phyloP scores from a whole-genome alignment of 192 early-diverging fungal genomes.

The Chytriomyces sp. region DNA sequence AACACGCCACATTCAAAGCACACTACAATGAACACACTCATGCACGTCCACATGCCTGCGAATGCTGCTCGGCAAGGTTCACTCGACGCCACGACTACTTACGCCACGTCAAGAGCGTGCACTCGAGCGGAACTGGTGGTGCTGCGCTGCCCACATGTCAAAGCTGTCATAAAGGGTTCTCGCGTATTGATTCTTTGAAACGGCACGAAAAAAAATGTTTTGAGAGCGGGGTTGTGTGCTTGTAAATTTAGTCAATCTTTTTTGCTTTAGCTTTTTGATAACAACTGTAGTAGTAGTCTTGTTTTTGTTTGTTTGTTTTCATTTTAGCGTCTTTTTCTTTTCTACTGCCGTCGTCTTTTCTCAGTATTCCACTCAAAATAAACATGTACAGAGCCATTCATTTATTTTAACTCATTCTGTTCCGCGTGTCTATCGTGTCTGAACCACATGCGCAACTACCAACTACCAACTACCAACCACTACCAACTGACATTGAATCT shows the following conservation, averaged over 20 bases:
- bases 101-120: slow-evolving; percentile 21
- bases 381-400: background rate
- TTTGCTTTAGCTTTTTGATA: background rate
- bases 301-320: background rate
- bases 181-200: slow-evolving; percentile 9
- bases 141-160: background rate
- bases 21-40: background rate
- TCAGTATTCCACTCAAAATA: background rate
- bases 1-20: background rate
- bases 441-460: background rate
- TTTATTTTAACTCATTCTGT: background rate
- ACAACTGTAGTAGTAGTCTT: background rate
- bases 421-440: background rate
- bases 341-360: background rate
- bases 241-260: too few relatives aligned
- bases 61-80: slow-evolving; percentile 1
- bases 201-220: slow-evolving; percentile 19
- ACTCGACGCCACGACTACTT: slow-evolving; percentile 27
- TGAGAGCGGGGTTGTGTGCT: background rate
- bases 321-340: background rate
- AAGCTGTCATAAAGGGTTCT: slow-evolving; percentile 15
- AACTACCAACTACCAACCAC: background rate
- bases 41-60: background rate
- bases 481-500: background rate
- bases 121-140: background rate